These are phyloP conservation scores for Iris macrosiphon DNA, from an alignment of 106 monocot species.

Conservation along the genomic window DNA sequence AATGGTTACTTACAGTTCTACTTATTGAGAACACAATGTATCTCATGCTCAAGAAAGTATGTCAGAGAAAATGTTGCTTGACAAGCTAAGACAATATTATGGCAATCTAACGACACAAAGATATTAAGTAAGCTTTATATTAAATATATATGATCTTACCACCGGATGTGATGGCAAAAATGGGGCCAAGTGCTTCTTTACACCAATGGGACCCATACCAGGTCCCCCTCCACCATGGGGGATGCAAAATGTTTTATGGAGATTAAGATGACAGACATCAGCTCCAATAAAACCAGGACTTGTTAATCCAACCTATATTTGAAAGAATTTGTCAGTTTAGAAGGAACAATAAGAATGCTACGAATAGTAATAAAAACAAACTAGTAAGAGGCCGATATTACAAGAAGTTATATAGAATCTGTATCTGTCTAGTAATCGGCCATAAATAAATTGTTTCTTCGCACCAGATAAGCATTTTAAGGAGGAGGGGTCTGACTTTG, in stretches of 20 bases:
- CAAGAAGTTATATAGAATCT: too few species aligned
- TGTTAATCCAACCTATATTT: slow-evolving; percentile 79
- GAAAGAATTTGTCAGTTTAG: neutral
- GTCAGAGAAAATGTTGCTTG: neutral
- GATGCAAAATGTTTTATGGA: slow-evolving; percentile 99
- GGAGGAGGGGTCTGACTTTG: too few species aligned
- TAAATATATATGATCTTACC: slow-evolving; percentile 37
- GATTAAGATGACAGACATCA: slow-evolving; percentile 98
- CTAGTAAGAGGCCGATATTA: too few species aligned
- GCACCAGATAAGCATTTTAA: too few species aligned
- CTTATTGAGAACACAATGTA: too few species aligned
- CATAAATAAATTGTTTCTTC: too few species aligned
- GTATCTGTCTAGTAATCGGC: too few species aligned
- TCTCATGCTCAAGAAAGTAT: neutral
- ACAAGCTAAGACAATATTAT: neutral
- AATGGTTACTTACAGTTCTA: too few species aligned
- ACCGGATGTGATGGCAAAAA: slow-evolving; percentile 99
- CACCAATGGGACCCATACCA: slow-evolving; percentile 99
- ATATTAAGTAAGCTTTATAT: neutral
- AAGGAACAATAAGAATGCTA: too few species aligned
- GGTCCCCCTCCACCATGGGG: slow-evolving; percentile 99
- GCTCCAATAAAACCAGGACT: slow-evolving; percentile 97
- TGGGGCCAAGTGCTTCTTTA: slow-evolving; percentile 95
- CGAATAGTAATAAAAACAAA: too few species aligned
- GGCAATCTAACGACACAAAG: neutral